Conservation (phyloP, 2,329 filamentous ascomycete genomes). For the Macroventuria anomochaeta region DNA sequence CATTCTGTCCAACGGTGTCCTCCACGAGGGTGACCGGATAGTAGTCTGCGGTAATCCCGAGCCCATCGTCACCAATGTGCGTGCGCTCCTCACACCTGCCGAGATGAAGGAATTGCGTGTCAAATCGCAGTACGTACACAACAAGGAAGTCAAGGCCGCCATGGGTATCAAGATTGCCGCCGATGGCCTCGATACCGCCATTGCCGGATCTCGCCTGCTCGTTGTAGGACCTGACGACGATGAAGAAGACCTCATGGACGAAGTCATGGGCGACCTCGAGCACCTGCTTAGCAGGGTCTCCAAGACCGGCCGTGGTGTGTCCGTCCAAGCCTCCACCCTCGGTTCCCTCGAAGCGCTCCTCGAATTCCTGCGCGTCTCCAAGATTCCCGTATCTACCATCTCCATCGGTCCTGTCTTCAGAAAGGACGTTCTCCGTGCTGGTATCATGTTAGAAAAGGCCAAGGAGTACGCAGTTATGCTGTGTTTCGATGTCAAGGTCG, state of each 20-base stretch:
- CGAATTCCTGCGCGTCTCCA: slow-evolving; percentile 93
- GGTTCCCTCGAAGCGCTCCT: slow-evolving; percentile 95
- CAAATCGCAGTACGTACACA: slow-evolving; percentile 96
- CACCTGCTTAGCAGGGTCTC: slow-evolving; percentile 90
- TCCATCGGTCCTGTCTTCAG: slow-evolving; percentile 98
- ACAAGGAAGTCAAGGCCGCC: slow-evolving; percentile 98
- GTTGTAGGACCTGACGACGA: slow-evolving; percentile 95
- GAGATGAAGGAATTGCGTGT: slow-evolving; percentile 92
- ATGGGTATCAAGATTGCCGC: slow-evolving; percentile 99
- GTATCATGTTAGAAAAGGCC: slow-evolving; percentile 94
- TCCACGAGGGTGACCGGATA: slow-evolving; percentile 92
- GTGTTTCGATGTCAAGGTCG: slow-evolving; percentile 99
- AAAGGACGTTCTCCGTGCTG: slow-evolving; percentile 92
- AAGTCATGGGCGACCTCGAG: slow-evolving; percentile 94
- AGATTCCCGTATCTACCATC: slow-evolving; percentile 97
- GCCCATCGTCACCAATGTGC: slow-evolving; percentile 91
- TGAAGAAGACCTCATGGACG: slow-evolving; percentile 94
- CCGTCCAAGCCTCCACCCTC: slow-evolving; percentile 94
- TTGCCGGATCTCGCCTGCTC: slow-evolving; percentile 92
- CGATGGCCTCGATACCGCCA: slow-evolving; percentile 92
- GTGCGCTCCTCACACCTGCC: slow-evolving; percentile 90
- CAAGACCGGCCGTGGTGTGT: slow-evolving; percentile 91
- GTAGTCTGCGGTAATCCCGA: slow-evolving; percentile 97
- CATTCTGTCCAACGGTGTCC: slow-evolving; percentile 91
- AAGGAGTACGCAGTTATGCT: slow-evolving; percentile 99